phyloP scores from a whole-genome alignment of 1,284 basidiomycete species.

The Trametes pubescens region DNA sequence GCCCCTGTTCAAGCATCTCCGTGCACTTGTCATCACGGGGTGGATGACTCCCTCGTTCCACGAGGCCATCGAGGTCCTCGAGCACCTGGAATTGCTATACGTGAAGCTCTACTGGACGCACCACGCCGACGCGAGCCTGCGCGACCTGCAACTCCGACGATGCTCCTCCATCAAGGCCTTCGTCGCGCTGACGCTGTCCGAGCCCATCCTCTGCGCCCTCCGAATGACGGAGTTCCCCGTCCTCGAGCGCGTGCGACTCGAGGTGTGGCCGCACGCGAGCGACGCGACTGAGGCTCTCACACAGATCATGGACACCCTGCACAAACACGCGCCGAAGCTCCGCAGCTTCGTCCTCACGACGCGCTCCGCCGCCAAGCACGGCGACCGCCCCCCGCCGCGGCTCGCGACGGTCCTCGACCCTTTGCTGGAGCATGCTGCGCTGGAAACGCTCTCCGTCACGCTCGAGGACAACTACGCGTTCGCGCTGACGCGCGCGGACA shows the following conservation, averaged over 20 bases:
- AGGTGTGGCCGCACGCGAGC: conserved; percentile 21
- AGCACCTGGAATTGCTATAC: conserved; percentile 10
- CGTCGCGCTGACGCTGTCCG: conserved; percentile 10
- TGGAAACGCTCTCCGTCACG: conserved; percentile 10
- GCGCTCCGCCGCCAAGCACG: conserved; percentile 11
- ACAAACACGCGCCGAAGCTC: conserved; percentile 6
- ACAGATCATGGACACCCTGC: conserved; percentile 2
- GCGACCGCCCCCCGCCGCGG: conserved; percentile 16
- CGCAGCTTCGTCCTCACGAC: conserved; percentile 7
- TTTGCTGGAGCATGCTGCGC: not conserved
- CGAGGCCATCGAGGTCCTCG: conserved; percentile 4
- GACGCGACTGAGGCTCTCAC: conserved; percentile 15
- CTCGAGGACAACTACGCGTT: conserved; percentile 17
- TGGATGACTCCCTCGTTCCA: conserved; percentile 20
- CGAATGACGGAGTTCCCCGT: conserved; percentile 9
- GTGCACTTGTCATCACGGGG: conserved; percentile 8
- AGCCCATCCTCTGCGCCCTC: conserved; percentile 4
- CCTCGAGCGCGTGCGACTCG: conserved; percentile 6
- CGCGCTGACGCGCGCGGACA: conserved; percentile 12
- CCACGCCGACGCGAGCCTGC: conserved; percentile 1
- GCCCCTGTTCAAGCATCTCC: conserved; percentile 10
- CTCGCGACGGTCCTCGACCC: conserved; percentile 14
- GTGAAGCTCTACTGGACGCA: conserved; percentile 20
- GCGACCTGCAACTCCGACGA: not conserved
- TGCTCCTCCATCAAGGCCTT: conserved; percentile 5